A percentile compares a stretch with the other conserved stretches of the same genome.
These are phyloP conservation scores for Entophlyctis luteolus DNA, from an alignment of 192 early-diverging fungal species.

Conservation along the genomic window DNA sequence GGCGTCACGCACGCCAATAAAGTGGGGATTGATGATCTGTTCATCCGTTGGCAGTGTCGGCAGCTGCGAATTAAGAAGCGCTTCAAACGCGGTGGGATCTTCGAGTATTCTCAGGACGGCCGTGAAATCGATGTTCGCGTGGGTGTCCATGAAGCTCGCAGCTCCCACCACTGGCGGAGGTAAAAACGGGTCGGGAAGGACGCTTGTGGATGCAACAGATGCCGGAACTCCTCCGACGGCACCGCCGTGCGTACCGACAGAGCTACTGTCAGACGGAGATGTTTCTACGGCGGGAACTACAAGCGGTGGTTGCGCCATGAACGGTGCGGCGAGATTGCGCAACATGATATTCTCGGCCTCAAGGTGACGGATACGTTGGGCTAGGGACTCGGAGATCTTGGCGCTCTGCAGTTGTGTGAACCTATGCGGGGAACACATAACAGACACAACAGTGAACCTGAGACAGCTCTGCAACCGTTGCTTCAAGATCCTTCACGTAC, in stretches of 20 bases:
- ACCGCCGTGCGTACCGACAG: too few species aligned
- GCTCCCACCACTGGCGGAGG: neutral
- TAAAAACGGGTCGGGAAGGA: neutral
- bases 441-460: too few species aligned
- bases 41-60: neutral
- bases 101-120: neutral
- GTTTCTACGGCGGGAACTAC: neutral
- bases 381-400: neutral
- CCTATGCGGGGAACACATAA: too few species aligned
- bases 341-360: neutral
- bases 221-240: too few species aligned
- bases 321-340: neutral
- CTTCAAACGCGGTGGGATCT: neutral
- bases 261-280: neutral
- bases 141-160: neutral
- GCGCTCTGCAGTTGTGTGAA: too few species aligned
- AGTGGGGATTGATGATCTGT: neutral
- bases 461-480: neutral
- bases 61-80: neutral
- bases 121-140: neutral
- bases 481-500: slow-evolving; percentile 3
- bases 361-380: neutral
- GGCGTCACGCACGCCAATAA: neutral
- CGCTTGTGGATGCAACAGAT: neutral
- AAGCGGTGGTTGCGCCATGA: neutral